Evolutionary conservation across 768 basidiomycete species (phyloP).

Genomic region (Sarcodon sp.): DNA sequence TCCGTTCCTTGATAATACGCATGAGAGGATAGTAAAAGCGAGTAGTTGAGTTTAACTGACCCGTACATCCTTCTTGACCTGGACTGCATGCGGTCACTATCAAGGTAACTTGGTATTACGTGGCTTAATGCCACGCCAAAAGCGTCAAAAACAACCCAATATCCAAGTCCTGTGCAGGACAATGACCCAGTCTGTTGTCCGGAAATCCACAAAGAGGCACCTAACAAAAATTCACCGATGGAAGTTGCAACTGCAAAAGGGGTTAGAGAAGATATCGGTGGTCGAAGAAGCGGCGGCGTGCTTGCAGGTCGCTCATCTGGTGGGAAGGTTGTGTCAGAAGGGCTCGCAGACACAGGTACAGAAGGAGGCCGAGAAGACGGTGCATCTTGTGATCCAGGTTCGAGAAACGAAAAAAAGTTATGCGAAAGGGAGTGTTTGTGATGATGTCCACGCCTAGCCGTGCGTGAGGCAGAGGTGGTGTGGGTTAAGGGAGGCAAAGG

Average conservation of each 20-base stretch:
- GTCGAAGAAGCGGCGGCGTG: too few species aligned
- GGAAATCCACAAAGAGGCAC: slow-evolving; percentile 73
- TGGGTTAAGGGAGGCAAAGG: slow-evolving; percentile 8
- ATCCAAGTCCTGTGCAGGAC: slow-evolving; percentile 83
- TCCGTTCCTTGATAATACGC: slow-evolving; percentile 31
- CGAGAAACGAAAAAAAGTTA: slow-evolving; percentile 92
- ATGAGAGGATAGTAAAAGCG: not conserved
- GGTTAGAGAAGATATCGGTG: not conserved
- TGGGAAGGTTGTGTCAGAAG: not conserved
- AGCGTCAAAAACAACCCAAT: slow-evolving; percentile 93
- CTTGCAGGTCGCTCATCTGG: not conserved
- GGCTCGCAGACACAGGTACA: not conserved
- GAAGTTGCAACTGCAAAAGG: slow-evolving; percentile 7
- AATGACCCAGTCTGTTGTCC: slow-evolving; percentile 86
- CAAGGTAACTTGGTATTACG: slow-evolving; percentile 32
- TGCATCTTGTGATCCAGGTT: slow-evolving; percentile 37
- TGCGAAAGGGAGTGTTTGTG: slow-evolving; percentile 93
- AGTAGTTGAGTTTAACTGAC: slow-evolving; percentile 33
- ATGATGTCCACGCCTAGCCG: slow-evolving; percentile 62
- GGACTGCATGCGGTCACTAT: slow-evolving; percentile 15
- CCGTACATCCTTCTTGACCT: slow-evolving; percentile 37
- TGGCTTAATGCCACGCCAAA: slow-evolving; percentile 55
- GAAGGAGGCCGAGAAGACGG: not conserved
- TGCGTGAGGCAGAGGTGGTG: slow-evolving; percentile 16
- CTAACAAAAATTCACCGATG: slow-evolving; percentile 43